phyloP scores from a whole-genome alignment of 2,329 filamentous ascomycete genomes.

The Xylaria sp. region DNA sequence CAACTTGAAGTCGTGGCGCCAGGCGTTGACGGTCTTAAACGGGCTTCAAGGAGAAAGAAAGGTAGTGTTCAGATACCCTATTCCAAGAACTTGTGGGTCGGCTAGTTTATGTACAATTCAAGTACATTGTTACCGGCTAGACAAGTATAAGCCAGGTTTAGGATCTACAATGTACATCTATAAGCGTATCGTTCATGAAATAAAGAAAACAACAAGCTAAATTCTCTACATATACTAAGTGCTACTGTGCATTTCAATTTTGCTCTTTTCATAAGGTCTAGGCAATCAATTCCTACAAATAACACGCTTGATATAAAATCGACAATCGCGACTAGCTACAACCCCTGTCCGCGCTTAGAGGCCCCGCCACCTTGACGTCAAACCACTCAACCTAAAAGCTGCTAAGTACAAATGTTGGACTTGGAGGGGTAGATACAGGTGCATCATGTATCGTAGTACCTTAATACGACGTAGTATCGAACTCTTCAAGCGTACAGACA shows the following conservation, averaged over 20 bases:
- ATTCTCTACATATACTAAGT: neutral
- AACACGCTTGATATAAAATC: conserved; percentile 8
- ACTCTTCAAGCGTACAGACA: neutral
- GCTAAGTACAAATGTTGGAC: neutral
- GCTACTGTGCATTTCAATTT: neutral
- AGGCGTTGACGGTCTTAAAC: neutral
- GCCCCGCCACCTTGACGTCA: conserved; percentile 40
- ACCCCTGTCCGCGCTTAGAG: conserved; percentile 1
- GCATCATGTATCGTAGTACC: conserved; percentile 7
- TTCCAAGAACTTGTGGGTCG: neutral
- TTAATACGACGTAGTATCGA: neutral
- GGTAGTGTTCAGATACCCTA: neutral
- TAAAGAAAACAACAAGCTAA: neutral
- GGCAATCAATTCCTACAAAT: neutral
- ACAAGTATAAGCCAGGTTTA: no score
- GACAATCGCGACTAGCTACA: conserved; percentile 13
- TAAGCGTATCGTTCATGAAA: neutral
- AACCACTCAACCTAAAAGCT: conserved; percentile 11
- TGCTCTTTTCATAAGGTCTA: neutral
- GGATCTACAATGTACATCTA: no score
- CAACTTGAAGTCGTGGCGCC: no score
- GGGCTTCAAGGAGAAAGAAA: neutral
- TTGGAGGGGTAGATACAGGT: conserved; percentile 35
- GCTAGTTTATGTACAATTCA: neutral
- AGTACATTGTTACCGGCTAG: no score